These are phyloP conservation scores for Candida nonsorbophila DNA, from an alignment of 805 yeast genomes.

Conservation along the genomic window DNA sequence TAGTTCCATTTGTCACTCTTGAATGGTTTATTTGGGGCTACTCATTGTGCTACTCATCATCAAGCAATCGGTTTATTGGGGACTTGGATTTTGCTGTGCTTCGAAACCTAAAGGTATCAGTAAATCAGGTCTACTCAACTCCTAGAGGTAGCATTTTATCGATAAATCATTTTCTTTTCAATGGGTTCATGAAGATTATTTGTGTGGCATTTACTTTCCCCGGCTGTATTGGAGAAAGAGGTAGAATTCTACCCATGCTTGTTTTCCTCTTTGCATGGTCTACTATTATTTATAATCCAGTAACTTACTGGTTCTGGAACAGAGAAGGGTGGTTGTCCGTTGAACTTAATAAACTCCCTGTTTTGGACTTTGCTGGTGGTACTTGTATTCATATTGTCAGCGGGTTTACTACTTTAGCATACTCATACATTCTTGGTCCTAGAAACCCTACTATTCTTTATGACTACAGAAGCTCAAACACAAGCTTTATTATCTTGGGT, in stretches of 20 bases:
- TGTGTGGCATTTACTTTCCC: slow-evolving; percentile 39
- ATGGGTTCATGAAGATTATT: slow-evolving; percentile 31
- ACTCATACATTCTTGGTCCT: slow-evolving; percentile 38
- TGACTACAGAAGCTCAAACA: slow-evolving; percentile 32
- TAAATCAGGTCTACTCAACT: slow-evolving; percentile 19
- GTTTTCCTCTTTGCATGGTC: slow-evolving; percentile 37
- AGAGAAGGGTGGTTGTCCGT: slow-evolving; percentile 37
- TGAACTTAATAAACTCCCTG: slow-evolving; percentile 26
- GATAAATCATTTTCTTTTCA: slow-evolving; percentile 33
- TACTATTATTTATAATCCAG: slow-evolving; percentile 35
- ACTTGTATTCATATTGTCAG: slow-evolving; percentile 39
- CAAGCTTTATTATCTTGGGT: slow-evolving; percentile 28
- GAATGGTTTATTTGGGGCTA: slow-evolving; percentile 45
- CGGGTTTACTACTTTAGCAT: slow-evolving; percentile 41
- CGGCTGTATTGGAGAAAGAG: slow-evolving; percentile 40
- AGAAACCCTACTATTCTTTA: slow-evolving; percentile 32
- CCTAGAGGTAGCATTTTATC: slow-evolving; percentile 34
- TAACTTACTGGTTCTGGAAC: slow-evolving; percentile 43
- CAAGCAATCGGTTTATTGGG: slow-evolving; percentile 31
- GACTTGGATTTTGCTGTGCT: slow-evolving; percentile 24
- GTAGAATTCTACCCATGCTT: slow-evolving; percentile 36
- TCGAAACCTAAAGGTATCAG: slow-evolving; percentile 17
- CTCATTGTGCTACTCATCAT: slow-evolving; percentile 32
- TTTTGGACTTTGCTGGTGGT: slow-evolving; percentile 43
- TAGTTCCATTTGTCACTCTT: slow-evolving; percentile 25